Percentiles rank a stretch among this genome's conserved stretches.
Evolutionary conservation across 192 early-diverging fungal species (phyloP).

Genomic region (Umbelopsis vinacea): DNA sequence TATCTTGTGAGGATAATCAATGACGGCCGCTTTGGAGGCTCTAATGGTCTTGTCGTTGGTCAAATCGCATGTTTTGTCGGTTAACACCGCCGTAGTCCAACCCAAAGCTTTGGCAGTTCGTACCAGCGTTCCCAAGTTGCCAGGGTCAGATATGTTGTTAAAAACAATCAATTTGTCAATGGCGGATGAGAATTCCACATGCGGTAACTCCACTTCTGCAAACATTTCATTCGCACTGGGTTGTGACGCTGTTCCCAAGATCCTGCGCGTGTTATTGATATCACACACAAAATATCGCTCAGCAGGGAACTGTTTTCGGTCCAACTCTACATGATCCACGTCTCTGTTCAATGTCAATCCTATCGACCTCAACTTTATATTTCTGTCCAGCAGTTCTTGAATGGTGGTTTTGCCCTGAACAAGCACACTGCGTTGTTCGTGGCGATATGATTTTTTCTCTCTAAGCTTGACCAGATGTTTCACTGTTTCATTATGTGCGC

Average conservation of each 20-base stretch:
- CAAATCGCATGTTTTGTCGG: conserved; percentile 45
- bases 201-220: conserved; percentile 51
- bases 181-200: conserved; percentile 24
- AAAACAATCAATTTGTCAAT: conserved; percentile 42
- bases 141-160: conserved; percentile 50
- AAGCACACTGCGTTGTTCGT: conserved; percentile 23
- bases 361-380: conserved; percentile 25
- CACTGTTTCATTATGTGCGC: conserved; percentile 24
- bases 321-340: conserved; percentile 25
- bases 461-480: conserved; percentile 38
- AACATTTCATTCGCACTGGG: conserved; percentile 47
- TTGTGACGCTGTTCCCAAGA: conserved; percentile 51
- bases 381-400: conserved; percentile 25
- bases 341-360: conserved; percentile 29
- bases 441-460: conserved; percentile 38
- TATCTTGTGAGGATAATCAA: conserved; percentile 41
- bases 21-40: conserved; percentile 44
- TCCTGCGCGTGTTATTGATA: conserved; percentile 42
- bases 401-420: conserved; percentile 43
- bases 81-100: conserved; percentile 47
- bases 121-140: conserved; percentile 50
- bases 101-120: conserved; percentile 51
- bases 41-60: conserved; percentile 55
- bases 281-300: conserved; percentile 46
- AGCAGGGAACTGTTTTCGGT: conserved; percentile 34